phyloP scores from a whole-genome alignment of 495 filamentous ascomycete species.

The Sabuloglossum arenarium region DNA sequence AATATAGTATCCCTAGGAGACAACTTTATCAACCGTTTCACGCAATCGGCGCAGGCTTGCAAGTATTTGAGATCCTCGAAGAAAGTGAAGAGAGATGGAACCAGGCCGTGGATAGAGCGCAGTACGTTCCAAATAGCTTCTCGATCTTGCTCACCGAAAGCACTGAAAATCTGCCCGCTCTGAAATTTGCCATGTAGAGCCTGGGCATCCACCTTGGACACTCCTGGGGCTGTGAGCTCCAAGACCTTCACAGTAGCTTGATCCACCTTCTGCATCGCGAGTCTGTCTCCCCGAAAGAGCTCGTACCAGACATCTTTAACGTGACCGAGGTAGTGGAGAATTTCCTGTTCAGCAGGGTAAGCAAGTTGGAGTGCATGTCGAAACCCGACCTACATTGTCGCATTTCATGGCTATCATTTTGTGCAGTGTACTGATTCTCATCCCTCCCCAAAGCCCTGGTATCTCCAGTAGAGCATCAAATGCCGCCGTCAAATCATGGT shows the following conservation, averaged over 20 bases:
- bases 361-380: no score
- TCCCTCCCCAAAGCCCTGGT: no score
- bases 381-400: no score
- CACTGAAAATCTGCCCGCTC: slow-evolving; percentile 12
- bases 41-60: slow-evolving; percentile 10
- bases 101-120: slow-evolving; percentile 9
- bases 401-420: no score
- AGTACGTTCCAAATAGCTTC: slow-evolving; percentile 9
- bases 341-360: background rate
- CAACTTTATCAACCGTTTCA: slow-evolving; percentile 11
- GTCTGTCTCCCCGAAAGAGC: no score
- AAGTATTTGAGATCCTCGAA: slow-evolving; percentile 20
- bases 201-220: background rate
- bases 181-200: background rate
- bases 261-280: background rate
- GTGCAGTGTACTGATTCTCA: no score
- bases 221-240: background rate
- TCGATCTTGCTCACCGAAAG: slow-evolving; percentile 14
- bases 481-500: no score
- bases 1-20: background rate
- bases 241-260: background rate
- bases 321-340: background rate
- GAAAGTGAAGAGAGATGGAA: slow-evolving; percentile 18
- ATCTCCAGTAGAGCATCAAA: no score
- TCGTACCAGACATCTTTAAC: no score